A percentile compares a stretch with the other conserved stretches of the same genome.
Conservation (phyloP, 805 yeast species). For the Myxozyma sirexii region DNA sequence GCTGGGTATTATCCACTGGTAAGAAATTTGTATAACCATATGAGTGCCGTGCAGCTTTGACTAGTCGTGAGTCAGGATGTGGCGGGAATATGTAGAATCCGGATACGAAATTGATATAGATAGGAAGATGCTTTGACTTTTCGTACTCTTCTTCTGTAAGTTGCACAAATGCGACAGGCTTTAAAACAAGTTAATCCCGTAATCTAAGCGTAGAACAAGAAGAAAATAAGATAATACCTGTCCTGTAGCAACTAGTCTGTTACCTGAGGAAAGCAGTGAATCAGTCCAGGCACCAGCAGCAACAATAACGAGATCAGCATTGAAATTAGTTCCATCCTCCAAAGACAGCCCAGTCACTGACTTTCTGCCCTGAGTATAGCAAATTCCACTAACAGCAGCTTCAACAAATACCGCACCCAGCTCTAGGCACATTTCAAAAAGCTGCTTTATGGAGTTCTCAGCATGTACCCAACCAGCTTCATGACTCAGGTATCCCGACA, state of each 20-base stretch:
- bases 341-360: conserved; percentile 6
- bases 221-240: conserved; percentile 18
- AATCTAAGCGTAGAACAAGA: neutral
- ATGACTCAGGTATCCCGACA: conserved; percentile 39
- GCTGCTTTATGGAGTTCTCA: conserved; percentile 13
- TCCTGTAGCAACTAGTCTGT: conserved; percentile 30
- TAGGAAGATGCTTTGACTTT: conserved; percentile 26
- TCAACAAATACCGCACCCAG: conserved; percentile 29
- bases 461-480: conserved; percentile 37
- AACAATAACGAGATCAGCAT: conserved; percentile 25
- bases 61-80: conserved; percentile 28
- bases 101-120: conserved; percentile 33
- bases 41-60: conserved; percentile 35
- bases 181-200: neutral
- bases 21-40: conserved; percentile 34
- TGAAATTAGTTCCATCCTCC: conserved; percentile 7
- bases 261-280: conserved; percentile 17
- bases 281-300: conserved; percentile 37
- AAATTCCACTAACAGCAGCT: conserved; percentile 19
- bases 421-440: conserved; percentile 16
- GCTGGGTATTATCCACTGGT: neutral
- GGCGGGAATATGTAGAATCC: conserved; percentile 37
- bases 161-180: conserved; percentile 34
- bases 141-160: conserved; percentile 32
- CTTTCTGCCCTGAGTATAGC: conserved; percentile 1